These are phyloP conservation scores for Nothomitra cinnamomea DNA, from an alignment of 2,329 filamentous ascomycete species.

Conservation along the genomic window DNA sequence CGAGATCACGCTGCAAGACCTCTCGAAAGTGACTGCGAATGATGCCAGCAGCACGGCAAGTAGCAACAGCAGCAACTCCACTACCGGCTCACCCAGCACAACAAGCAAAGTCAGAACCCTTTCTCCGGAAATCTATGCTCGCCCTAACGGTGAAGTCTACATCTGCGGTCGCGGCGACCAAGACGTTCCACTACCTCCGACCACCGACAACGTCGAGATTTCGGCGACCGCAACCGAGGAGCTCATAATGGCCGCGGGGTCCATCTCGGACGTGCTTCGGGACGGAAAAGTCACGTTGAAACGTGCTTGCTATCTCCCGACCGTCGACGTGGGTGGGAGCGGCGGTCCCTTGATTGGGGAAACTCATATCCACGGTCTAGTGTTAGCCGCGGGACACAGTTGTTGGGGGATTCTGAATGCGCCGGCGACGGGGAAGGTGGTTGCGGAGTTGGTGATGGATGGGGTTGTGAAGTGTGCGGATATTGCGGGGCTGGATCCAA, in stretches of 20 bases:
- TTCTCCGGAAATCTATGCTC: conserved; percentile 75
- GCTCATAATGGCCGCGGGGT: conserved; percentile 58
- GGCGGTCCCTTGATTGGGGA: conserved; percentile 65
- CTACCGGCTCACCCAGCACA: conserved; percentile 28
- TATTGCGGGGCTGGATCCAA: conserved; percentile 49
- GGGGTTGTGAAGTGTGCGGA: conserved; percentile 50
- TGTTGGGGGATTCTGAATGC: conserved; percentile 98
- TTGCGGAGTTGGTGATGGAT: conserved; percentile 65
- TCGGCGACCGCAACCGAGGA: conserved; percentile 70
- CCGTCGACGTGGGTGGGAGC: conserved; percentile 33
- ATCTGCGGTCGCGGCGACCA: conserved; percentile 84
- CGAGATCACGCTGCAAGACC: conserved; percentile 50
- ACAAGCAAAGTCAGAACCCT: conserved; percentile 45
- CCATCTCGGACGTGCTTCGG: conserved; percentile 39
- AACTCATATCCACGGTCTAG: conserved; percentile 55
- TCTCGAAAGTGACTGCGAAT: conserved; percentile 28
- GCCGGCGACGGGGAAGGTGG: conserved; percentile 67
- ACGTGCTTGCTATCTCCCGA: conserved; percentile 89
- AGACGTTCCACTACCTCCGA: conserved; percentile 54
- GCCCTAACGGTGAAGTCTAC: conserved; percentile 79
- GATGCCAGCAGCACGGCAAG: too few species aligned
- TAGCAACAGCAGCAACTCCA: too few species aligned
- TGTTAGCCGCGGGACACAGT: conserved; percentile 78
- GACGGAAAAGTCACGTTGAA: conserved; percentile 51
- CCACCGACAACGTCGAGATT: conserved; percentile 56